These are phyloP conservation scores for Psilocybe tampanensis DNA, from an alignment of 768 basidiomycete species.

Conservation along the genomic window DNA sequence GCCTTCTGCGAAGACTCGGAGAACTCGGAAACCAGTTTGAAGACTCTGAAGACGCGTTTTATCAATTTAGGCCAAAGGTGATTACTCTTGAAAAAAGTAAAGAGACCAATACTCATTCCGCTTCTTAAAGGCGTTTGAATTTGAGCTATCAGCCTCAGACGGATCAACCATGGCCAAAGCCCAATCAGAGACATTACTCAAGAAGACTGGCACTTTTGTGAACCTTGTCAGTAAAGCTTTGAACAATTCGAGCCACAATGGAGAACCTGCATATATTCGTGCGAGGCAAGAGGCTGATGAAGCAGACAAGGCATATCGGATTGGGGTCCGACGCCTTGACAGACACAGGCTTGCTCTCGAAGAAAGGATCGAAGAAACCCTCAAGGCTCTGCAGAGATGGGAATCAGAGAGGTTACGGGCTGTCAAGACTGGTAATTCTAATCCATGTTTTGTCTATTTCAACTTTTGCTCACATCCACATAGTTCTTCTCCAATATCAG, in stretches of 20 bases:
- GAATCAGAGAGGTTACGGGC: constrained; percentile 82
- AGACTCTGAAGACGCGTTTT: constrained; percentile 75
- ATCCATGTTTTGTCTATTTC: background rate
- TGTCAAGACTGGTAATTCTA: constrained; percentile 71
- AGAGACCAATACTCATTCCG: constrained; percentile 15
- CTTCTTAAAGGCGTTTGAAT: constrained; percentile 59
- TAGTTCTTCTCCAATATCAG: constrained; percentile 87
- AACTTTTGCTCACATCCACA: background rate
- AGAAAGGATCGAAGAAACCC: constrained; percentile 80
- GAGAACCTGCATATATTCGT: constrained; percentile 70
- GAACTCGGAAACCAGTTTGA: constrained; percentile 86
- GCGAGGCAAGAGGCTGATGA: constrained; percentile 78
- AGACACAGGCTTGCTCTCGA: constrained; percentile 84
- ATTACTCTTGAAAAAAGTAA: constrained; percentile 8
- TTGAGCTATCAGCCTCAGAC: constrained; percentile 37
- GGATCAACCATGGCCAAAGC: constrained; percentile 25
- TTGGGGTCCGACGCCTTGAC: constrained; percentile 82
- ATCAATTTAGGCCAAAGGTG: constrained; percentile 84
- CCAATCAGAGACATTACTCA: constrained; percentile 57
- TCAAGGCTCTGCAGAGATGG: constrained; percentile 83
- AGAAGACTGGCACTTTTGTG: constrained; percentile 69
- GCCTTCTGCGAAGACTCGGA: constrained; percentile 70
- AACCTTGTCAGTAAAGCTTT: constrained; percentile 76
- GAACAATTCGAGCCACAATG: constrained; percentile 45
- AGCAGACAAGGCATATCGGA: constrained; percentile 79